Evolutionary conservation across 2,329 filamentous ascomycete species (phyloP), one percentile per base, ranked within the genome.

Genomic region (Cytospora paraplurivora): DNA sequence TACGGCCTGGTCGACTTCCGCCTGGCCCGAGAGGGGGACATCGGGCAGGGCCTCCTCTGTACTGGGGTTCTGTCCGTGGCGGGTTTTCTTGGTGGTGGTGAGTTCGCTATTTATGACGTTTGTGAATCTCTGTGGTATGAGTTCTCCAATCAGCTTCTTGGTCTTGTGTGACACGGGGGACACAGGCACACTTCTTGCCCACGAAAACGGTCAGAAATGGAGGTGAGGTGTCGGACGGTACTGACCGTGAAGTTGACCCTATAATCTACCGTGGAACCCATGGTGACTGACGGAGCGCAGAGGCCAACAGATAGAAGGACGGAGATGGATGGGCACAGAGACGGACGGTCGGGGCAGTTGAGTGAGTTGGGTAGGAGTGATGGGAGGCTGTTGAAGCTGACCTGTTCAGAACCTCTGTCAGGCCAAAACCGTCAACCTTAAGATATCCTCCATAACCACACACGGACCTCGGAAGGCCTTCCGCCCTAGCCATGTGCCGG

Each of bases 41-140:
- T 78, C 76, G 57, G 79, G 78, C 47, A 82, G 79, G 44, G 78
- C 74, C 64, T 80, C 71, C 37, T 75, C 73, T 27, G 76, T 82
- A n/a, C 79, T 73, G 0, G 82, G 82, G 70, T 83, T 81, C 68
- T 82, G 75, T 41, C 78, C 76, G 68, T 78, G 77, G 56, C 79
- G 76, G 10, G 76, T 81, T 54, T 76, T 69, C 13, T 75, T 63
- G 1, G 79, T 81, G n/a, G 77, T 70, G 17, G 72, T 73, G 66
- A 79, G 71, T 71, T 82, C 73, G 64, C 81, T 81, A 65, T 82
- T 77, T 68, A 85, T 77, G 65, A 81, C 75, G 73, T 83, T 84
- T 66, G 76, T 74, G 69, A 81, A 83, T 2, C n/a, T 49, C 58
- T 60, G 7, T 7, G 33, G 27, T 51, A 35, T 19, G n/a, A 1